Base-by-base conservation (phyloP, 768 basidiomycete genomes). In the Rubroboletus pulcherrimus region DNA sequence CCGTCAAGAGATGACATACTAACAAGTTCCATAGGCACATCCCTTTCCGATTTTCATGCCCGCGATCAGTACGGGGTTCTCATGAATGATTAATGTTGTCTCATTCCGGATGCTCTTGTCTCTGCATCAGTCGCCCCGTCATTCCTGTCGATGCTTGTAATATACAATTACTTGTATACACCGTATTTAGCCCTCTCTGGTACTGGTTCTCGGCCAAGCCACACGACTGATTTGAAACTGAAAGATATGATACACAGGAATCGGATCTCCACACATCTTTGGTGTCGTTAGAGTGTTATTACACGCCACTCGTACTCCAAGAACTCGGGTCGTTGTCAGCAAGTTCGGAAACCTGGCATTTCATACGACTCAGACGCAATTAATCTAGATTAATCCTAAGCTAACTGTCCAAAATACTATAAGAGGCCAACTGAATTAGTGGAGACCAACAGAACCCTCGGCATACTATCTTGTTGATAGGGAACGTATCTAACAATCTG, bases 1-100 rank as follows among this genome's bases (percentile, higher is more conserved):
- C 34, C 33, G 34, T 51, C 30, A 47, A 40, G 15, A 7, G 44
- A 31, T 46, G 39, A 14, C 51, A 49, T 48, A 41, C 55, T 17
- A 17, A 39, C 31, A 37, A 24, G n/a, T 49, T 54, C 44, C 51
- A 26, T 54, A 86, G 83, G 86, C 82, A 11, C 86, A 88, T 63
- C 84, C 85, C 30, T 70, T 92, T 35, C 89, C 89, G 6, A 80
- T 91, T 40, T 89, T 91, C 67, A 69, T 71, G 24, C 81, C 86
- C 0, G 68, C 72, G 15, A 76, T 80, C 52, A 69, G 59, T 19
- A 80, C 82, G 7, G 73, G 73, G 43, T 80, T 83, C 64, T 75
- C 78, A 19, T 80, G 64, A 73, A 39, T n/a, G 21, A 40, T 47
- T 26, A 26, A 26, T 26, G 26, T 26, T 19, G 52, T 49, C 54